These are phyloP conservation scores for Aspergillus glaucus DNA, from an alignment of 2,329 filamentous ascomycete species.

Conservation along the genomic window DNA sequence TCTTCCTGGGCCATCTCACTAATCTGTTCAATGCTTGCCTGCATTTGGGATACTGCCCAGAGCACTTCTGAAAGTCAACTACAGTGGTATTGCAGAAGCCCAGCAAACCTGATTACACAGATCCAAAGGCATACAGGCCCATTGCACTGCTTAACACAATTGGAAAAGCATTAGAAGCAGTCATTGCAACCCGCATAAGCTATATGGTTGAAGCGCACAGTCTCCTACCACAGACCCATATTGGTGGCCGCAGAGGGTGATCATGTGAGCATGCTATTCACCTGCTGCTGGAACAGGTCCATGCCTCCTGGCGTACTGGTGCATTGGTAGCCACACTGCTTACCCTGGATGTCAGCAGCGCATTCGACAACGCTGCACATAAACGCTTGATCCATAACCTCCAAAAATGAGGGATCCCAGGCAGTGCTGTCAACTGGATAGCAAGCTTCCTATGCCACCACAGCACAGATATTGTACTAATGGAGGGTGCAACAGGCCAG, in stretches of 20 bases:
- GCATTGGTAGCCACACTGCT: not conserved
- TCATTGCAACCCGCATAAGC: slow-evolving; percentile 10
- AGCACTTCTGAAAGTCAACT: slow-evolving; percentile 1
- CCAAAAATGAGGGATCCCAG: not conserved
- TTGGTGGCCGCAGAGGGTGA: not conserved
- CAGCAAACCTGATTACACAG: slow-evolving; percentile 13
- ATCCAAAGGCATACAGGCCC: slow-evolving; percentile 11
- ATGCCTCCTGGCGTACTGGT: not conserved
- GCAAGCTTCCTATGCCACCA: slow-evolving; percentile 8
- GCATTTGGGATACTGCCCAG: slow-evolving; percentile 1
- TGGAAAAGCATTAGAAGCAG: slow-evolving; percentile 12
- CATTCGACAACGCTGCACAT: not conserved
- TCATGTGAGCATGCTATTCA: slow-evolving; percentile 1
- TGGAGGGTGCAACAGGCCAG: not conserved
- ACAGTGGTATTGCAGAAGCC: slow-evolving; percentile 14
- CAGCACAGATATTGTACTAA: not conserved
- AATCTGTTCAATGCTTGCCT: slow-evolving; percentile 3
- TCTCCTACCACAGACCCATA: slow-evolving; percentile 1
- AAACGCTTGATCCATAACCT: not conserved
- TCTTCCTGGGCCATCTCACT: not conserved
- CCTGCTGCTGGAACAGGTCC: not conserved
- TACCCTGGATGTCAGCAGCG: not conserved
- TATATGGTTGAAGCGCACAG: slow-evolving; percentile 9
- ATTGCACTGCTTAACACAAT: slow-evolving; percentile 13
- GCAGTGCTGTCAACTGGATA: slow-evolving; percentile 14